Evolutionary conservation across 179 eudicot species (phyloP).

Genomic region (Nepenthes alata): DNA sequence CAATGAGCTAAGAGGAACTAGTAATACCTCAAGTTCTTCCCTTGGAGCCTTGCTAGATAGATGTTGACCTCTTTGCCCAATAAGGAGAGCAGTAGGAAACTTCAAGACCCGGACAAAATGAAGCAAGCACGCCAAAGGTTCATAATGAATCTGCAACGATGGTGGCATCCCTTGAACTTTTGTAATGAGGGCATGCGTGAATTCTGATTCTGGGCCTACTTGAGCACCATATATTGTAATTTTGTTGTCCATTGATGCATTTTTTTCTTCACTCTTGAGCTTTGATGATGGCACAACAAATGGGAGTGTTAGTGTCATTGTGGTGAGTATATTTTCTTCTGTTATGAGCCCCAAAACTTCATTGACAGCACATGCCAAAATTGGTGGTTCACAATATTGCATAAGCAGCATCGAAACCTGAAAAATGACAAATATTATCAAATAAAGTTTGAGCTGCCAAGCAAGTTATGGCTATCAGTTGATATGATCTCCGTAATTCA

Average conservation of each 20-base stretch:
- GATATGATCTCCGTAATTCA: background rate
- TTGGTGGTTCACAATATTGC: constrained; percentile 50
- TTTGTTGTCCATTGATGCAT: constrained; percentile 14
- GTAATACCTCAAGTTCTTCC: constrained; percentile 54
- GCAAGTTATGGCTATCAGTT: background rate
- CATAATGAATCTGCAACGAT: constrained; percentile 45
- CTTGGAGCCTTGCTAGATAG: constrained; percentile 11
- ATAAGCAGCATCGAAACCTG: constrained; percentile 64
- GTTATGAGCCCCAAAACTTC: constrained; percentile 44
- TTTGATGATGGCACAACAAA: constrained; percentile 39
- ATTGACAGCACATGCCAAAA: constrained; percentile 54
- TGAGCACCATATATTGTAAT: constrained; percentile 36
- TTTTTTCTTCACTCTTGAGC: constrained; percentile 44
- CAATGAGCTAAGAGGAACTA: background rate
- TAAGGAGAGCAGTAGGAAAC: constrained; percentile 41
- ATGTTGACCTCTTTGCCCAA: constrained; percentile 33
- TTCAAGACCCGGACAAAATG: constrained; percentile 42
- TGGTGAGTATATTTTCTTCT: constrained; percentile 22
- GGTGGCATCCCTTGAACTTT: constrained; percentile 39
- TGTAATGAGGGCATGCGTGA: constrained; percentile 23
- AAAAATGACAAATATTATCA: constrained; percentile 1
- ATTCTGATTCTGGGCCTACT: constrained; percentile 41
- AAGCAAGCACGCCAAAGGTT: constrained; percentile 56
- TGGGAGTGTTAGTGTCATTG: constrained; percentile 42
- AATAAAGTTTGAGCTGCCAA: background rate